Evolutionary conservation across 495 filamentous ascomycete genomes (phyloP).

Genomic region (Penicillium riverlandense): DNA sequence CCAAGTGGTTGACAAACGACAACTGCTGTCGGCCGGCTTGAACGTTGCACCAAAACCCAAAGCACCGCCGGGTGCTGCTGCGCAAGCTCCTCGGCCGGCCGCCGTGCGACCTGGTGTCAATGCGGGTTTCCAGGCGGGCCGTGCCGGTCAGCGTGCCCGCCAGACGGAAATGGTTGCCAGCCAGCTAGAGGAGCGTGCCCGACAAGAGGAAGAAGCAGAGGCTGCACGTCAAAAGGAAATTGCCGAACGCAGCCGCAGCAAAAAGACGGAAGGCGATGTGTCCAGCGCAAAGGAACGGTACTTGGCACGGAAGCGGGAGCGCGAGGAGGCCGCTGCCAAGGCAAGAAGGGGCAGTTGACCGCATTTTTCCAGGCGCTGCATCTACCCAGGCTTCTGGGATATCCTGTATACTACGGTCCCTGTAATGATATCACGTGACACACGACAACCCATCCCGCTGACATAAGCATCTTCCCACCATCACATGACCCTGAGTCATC

Average conservation of each 20-base stretch:
- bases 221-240: conserved; percentile 56
- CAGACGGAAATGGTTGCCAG: conserved; percentile 80
- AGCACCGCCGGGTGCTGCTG: conserved; percentile 25
- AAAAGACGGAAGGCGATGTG: conserved; percentile 71
- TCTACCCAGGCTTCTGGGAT: background rate
- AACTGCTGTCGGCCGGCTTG: conserved; percentile 79
- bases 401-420: background rate
- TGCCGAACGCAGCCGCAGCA: conserved; percentile 66
- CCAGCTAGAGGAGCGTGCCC: conserved; percentile 62
- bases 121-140: conserved; percentile 33
- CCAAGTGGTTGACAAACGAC: conserved; percentile 87
- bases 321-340: conserved; percentile 52
- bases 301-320: conserved; percentile 73
- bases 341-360: conserved; percentile 1
- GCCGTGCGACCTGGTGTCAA: conserved; percentile 22
- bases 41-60: conserved; percentile 67
- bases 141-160: conserved; percentile 59
- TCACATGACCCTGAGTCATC: conserved; percentile 7
- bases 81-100: conserved; percentile 21
- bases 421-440: background rate
- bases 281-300: conserved; percentile 83
- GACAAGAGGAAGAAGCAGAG: conserved; percentile 71
- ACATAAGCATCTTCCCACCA: background rate
- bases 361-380: conserved; percentile 1
- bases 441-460: background rate